Percentiles rank a stretch among this genome's conserved stretches.
These are phyloP conservation scores for Nigrospora sphaerica DNA, from an alignment of 2,329 filamentous ascomycete species.

Conservation along the genomic window DNA sequence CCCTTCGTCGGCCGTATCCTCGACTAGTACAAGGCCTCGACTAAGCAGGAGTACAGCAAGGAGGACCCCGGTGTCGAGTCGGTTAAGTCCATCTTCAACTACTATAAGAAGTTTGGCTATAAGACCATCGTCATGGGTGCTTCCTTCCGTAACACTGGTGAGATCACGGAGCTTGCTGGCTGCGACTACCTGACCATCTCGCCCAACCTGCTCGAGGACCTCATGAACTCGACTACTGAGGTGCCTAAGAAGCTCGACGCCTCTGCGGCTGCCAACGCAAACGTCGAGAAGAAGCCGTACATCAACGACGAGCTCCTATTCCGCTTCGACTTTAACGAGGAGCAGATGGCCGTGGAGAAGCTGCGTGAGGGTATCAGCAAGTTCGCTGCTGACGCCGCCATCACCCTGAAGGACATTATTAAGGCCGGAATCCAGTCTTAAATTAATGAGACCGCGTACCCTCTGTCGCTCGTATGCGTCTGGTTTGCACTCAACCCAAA, in stretches of 20 bases:
- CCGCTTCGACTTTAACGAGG: conserved; percentile 99
- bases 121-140: conserved; percentile 99
- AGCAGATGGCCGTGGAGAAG: conserved; percentile 99
- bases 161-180: conserved; percentile 96
- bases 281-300: conserved; percentile 86
- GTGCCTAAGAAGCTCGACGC: conserved; percentile 94
- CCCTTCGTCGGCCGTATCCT: conserved; percentile 99
- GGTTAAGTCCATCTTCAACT: conserved; percentile 94
- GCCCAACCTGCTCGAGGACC: conserved; percentile 90
- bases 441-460: conserved; percentile 7
- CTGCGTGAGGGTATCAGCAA: conserved; percentile 98
- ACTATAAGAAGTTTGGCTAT: conserved; percentile 99
- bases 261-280: conserved; percentile 52
- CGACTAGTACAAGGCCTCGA: conserved; percentile 97
- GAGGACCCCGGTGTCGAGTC: conserved; percentile 94
- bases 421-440: conserved; percentile 68
- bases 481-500: too few relatives aligned
- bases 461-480: too few relatives aligned
- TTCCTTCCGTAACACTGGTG: conserved; percentile 91
- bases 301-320: conserved; percentile 82
- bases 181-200: conserved; percentile 99
- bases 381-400: conserved; percentile 92
- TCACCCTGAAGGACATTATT: conserved; percentile 88
- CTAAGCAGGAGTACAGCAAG: conserved; percentile 87
- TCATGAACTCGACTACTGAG: conserved; percentile 72